Percentiles rank a stretch among this genome's conserved stretches.
phyloP scores from a whole-genome alignment of 2,329 filamentous ascomycete species.

The Leptographium galeiforme region DNA sequence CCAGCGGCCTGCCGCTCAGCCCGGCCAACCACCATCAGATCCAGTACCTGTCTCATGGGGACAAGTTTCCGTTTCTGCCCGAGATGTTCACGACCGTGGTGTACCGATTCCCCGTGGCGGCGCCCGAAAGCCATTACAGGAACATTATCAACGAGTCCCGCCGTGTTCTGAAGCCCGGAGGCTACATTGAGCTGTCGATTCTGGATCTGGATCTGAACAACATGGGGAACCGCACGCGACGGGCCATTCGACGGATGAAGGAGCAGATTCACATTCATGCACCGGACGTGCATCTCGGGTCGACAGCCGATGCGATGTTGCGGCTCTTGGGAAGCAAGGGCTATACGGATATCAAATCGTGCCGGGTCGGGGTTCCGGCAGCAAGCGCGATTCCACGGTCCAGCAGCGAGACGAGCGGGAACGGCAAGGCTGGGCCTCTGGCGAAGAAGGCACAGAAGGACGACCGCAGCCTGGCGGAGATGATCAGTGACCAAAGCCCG shows the following conservation, averaged over 20 bases:
- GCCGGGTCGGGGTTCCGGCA: conserved; percentile 65
- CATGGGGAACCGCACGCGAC: conserved; percentile 60
- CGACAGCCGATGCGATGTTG: conserved; percentile 47
- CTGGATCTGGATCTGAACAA: conserved; percentile 71
- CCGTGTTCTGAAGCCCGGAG: conserved; percentile 63
- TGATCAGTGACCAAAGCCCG: conserved; percentile 57
- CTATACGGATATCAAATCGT: conserved; percentile 60
- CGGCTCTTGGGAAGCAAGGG: conserved; percentile 54
- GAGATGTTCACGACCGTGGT: conserved; percentile 67
- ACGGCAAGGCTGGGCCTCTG: conserved; percentile 2
- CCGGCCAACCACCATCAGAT: conserved; percentile 66
- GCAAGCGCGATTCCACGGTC: conserved; percentile 32
- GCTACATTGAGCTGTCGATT: conserved; percentile 65
- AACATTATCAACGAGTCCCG: conserved; percentile 63
- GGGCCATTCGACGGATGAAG: conserved; percentile 57
- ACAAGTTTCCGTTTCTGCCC: conserved; percentile 61
- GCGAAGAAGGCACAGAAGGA: conserved; percentile 24
- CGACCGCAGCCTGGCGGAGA: conserved; percentile 50
- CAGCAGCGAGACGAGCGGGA: conserved; percentile 7
- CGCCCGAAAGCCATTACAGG: conserved; percentile 54
- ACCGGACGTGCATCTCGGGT: conserved; percentile 45
- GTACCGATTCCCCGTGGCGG: conserved; percentile 61
- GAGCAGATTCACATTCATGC: conserved; percentile 51
- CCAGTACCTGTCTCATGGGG: conserved; percentile 46
- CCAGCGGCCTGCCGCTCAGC: conserved; percentile 37